A percentile compares a stretch with the other conserved stretches of the same genome.
phyloP scores from a whole-genome alignment of 2,329 filamentous ascomycete species.

The Diaporthe batatas region DNA sequence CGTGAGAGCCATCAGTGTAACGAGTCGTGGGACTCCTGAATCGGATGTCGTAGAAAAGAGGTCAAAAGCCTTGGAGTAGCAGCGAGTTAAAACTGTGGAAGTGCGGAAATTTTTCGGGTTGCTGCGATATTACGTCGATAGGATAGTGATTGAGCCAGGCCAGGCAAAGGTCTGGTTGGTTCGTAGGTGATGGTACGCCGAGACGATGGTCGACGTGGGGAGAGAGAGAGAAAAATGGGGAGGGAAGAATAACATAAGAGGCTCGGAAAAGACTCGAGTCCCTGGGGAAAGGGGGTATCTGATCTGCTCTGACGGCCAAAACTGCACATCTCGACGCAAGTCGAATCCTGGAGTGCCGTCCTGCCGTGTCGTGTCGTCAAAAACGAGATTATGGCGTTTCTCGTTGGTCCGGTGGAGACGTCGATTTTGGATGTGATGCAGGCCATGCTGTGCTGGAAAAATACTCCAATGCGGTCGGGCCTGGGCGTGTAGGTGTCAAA shows the following conservation, averaged over 20 bases:
- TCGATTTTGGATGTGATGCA: conserved; percentile 41
- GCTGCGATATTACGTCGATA: conserved; percentile 37
- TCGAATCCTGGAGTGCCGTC: conserved; percentile 36
- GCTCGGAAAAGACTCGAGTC: conserved; percentile 38
- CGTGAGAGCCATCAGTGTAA: conserved; percentile 37
- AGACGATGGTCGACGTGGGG: conserved; percentile 34
- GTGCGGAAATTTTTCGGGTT: conserved; percentile 36
- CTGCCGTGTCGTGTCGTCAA: conserved; percentile 41
- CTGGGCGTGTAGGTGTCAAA: conserved; percentile 33
- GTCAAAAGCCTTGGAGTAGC: conserved; percentile 33
- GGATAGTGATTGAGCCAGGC: conserved; percentile 38
- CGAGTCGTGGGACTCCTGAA: conserved; percentile 24
- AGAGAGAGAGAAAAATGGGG: conserved; percentile 33
- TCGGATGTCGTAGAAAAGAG: conserved; percentile 35
- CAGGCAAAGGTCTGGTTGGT: conserved; percentile 4
- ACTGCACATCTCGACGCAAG: conserved; percentile 37
- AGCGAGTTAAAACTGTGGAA: conserved; percentile 31
- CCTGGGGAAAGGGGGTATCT: conserved; percentile 41
- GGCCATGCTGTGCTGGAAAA: conserved; percentile 28
- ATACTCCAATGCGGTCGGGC: conserved; percentile 31
- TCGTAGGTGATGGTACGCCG: conserved; percentile 20
- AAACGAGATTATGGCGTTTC: conserved; percentile 44
- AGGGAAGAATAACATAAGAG: conserved; percentile 28
- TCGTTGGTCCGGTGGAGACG: conserved; percentile 41
- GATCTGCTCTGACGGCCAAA: conserved; percentile 42